These are phyloP conservation scores for Venturia asperata DNA, from an alignment of 2,329 filamentous ascomycete species.

Conservation along the genomic window DNA sequence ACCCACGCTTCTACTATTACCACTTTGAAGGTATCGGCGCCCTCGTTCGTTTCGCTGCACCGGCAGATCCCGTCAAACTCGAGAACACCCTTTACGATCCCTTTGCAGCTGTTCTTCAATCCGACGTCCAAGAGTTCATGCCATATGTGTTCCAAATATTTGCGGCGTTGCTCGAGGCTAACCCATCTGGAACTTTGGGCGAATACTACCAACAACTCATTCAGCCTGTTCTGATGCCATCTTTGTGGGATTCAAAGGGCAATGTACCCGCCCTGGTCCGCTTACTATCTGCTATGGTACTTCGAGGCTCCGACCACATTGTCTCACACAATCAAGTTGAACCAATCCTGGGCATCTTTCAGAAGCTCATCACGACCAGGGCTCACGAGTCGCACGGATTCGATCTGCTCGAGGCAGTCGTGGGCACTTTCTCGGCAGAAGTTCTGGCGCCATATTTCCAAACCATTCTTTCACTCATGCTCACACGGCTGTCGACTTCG, in stretches of 20 bases:
- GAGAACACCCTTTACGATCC: slow-evolving; percentile 76
- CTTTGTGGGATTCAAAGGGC: slow-evolving; percentile 83
- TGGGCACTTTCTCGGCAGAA: slow-evolving; percentile 65
- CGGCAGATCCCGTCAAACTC: slow-evolving; percentile 61
- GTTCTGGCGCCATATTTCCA: slow-evolving; percentile 71
- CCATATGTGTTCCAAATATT: slow-evolving; percentile 96
- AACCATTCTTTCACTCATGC: slow-evolving; percentile 72
- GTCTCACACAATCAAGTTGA: slow-evolving; percentile 74
- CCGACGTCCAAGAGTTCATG: slow-evolving; percentile 87
- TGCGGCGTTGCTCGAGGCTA: slow-evolving; percentile 80
- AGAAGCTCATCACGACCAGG: slow-evolving; percentile 75
- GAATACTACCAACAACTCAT: slow-evolving; percentile 75
- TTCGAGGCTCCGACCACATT: slow-evolving; percentile 66
- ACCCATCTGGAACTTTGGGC: slow-evolving; percentile 70
- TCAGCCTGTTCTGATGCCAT: slow-evolving; percentile 68
- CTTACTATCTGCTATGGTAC: slow-evolving; percentile 75
- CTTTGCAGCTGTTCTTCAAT: slow-evolving; percentile 70
- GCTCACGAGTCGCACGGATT: slow-evolving; percentile 81
- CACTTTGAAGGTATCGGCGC: slow-evolving; percentile 94
- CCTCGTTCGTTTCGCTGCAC: slow-evolving; percentile 69
- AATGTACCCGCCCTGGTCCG: slow-evolving; percentile 89
- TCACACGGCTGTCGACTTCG: slow-evolving; percentile 62
- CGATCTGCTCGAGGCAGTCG: slow-evolving; percentile 77
- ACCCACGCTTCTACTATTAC: slow-evolving; percentile 97
- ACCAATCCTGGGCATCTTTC: slow-evolving; percentile 89